phyloP scores from a whole-genome alignment of 2,329 filamentous ascomycete genomes.

The Diaporthe aspalathi region DNA sequence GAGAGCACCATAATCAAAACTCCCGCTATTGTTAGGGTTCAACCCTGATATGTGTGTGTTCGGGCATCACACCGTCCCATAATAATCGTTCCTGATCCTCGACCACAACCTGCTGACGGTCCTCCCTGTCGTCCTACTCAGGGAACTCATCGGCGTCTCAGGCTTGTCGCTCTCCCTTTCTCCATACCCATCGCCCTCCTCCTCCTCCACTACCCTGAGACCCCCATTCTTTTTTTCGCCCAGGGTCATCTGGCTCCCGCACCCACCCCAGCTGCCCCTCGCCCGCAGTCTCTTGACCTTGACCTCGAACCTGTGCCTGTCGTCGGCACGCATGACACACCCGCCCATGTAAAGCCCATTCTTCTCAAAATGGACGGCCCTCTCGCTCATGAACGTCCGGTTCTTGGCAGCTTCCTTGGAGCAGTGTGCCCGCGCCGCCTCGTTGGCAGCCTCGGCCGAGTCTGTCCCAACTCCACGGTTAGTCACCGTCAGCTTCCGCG shows the following conservation, averaged over 20 bases:
- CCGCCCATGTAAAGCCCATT: conserved; percentile 36
- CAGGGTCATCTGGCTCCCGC: not conserved
- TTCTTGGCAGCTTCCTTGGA: conserved; percentile 31
- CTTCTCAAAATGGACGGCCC: conserved; percentile 33
- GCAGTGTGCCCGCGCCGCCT: conserved; percentile 34
- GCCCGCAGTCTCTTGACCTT: conserved; percentile 33
- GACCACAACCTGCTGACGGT: conserved; percentile 28
- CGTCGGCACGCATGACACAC: conserved; percentile 31
- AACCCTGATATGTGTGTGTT: not conserved
- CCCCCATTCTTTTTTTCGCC: not conserved
- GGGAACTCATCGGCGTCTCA: conserved; percentile 24
- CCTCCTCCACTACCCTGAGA: conserved; percentile 28
- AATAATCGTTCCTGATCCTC: not conserved
- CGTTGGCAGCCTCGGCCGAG: conserved; percentile 35
- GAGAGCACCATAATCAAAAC: not conserved
- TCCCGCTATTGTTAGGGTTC: not conserved
- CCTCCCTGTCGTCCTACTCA: conserved; percentile 3
- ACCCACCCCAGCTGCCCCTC: conserved; percentile 25
- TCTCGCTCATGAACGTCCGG: not conserved
- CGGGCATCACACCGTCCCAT: not conserved
- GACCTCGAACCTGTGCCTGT: conserved; percentile 37
- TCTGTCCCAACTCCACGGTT: conserved; percentile 4
- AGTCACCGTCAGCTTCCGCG: not conserved
- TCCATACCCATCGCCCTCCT: conserved; percentile 9
- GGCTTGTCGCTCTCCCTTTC: conserved; percentile 2